phyloP scores from a whole-genome alignment of 2,329 filamentous ascomycete genomes.

The Lachnellula willkommii region DNA sequence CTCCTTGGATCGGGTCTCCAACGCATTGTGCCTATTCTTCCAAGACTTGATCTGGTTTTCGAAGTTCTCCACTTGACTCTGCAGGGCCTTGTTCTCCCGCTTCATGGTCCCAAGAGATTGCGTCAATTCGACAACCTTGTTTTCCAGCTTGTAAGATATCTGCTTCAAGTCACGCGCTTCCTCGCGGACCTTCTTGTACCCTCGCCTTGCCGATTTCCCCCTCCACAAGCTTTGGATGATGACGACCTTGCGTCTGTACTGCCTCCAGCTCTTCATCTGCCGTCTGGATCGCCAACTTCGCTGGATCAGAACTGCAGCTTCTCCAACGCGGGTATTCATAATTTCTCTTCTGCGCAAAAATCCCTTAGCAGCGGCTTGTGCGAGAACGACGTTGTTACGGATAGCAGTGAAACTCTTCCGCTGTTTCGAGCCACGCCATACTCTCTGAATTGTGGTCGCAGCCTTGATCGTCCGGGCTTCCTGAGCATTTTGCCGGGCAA shows the following conservation, averaged over 20 bases:
- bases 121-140: constrained; percentile 98
- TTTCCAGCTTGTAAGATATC: constrained; percentile 98
- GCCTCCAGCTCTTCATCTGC: constrained; percentile 74
- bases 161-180: constrained; percentile 98
- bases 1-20: constrained; percentile 88
- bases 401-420: constrained; percentile 73
- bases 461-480: constrained; percentile 78
- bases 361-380: constrained; percentile 87
- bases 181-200: constrained; percentile 87
- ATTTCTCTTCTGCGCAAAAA: constrained; percentile 87
- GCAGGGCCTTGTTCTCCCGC: constrained; percentile 84
- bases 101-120: constrained; percentile 90
- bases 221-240: constrained; percentile 92
- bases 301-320: constrained; percentile 87
- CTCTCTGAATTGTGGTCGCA: constrained; percentile 88
- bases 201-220: constrained; percentile 71
- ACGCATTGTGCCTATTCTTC: constrained; percentile 84
- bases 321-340: constrained; percentile 87
- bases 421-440: constrained; percentile 91
- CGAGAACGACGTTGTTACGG: constrained; percentile 76
- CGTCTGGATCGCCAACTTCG: constrained; percentile 79
- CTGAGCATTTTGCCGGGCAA: constrained; percentile 71
- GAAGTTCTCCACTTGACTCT: constrained; percentile 89
- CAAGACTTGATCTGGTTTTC: constrained; percentile 94
- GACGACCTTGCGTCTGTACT: constrained; percentile 83